Evolutionary conservation across 2,329 filamentous ascomycete genomes (phyloP), one percentile per base, ranked within the genome.

Genomic region (Arthrobotrys pseudoclavata): DNA sequence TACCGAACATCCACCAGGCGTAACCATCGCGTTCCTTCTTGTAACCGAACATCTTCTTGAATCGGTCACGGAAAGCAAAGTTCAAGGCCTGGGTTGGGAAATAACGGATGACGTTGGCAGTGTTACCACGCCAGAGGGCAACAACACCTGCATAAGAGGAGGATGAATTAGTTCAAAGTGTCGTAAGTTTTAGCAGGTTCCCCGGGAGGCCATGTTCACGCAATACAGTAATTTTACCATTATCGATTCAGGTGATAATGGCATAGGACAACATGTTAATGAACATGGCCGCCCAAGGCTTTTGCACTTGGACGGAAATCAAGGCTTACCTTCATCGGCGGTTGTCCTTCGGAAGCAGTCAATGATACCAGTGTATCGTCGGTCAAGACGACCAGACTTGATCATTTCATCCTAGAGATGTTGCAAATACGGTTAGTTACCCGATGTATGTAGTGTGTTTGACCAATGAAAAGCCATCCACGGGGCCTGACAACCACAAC

Each of bases 41-140:
- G 94, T 93, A 99, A 86, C 93, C 92, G 91, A 99, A 99, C 94
- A 99, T 96, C 85, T 92, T 90, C 94, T 99, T 99, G 94, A 97
- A 99, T 91, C 96, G 97, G 88, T 99, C 96, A 87, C 96, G 96
- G 96, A 99, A 99, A 86, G 96, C 96, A 86, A 99, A 99, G 94
- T 99, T 99, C 86, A 99, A 90, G 84, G 96, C 96, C 91, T 99
- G 96, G 86, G 96, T 99, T 83, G 96, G 96, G 93, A 99, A 99
- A 90, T 99, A 99, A 92, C 96, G 96, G 90, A 99, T 97, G 87
- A 99, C 96, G 92, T 99, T 99, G 93, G 96, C 96, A 86, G 96
- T 99, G 93, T 99, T 99, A 88, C 96, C 96, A 91, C 96, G 91
- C 96, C 96, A 99, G 84, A 99, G 90, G 82, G 95, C 91, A 86